Conservation (phyloP, 768 basidiomycete genomes). For the Boletus sensibilis region DNA sequence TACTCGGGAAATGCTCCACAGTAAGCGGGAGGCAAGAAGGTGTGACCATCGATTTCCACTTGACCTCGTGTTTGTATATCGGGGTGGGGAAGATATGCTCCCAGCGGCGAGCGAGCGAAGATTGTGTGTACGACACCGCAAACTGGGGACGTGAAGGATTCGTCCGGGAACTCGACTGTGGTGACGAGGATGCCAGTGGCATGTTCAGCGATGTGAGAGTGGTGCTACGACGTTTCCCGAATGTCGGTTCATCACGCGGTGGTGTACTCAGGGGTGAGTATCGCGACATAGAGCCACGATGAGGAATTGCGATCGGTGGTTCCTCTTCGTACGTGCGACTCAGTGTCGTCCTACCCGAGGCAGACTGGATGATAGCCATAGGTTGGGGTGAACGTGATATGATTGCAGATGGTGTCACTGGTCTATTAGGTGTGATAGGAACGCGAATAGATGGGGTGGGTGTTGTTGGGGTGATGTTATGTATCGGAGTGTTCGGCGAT, state of each 20-base stretch:
- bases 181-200: conserved; percentile 49
- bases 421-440: conserved; percentile 30
- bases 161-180: conserved; percentile 38
- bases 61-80: conserved; percentile 78
- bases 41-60: conserved; percentile 86
- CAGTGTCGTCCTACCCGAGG: conserved; percentile 44
- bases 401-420: conserved; percentile 32
- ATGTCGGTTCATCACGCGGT: conserved; percentile 61
- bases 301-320: conserved; percentile 36
- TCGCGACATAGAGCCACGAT: conserved; percentile 48
- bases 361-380: conserved; percentile 39
- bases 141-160: conserved; percentile 70
- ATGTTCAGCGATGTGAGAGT: conserved; percentile 38
- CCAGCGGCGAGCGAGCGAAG: conserved; percentile 84
- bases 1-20: conserved; percentile 82
- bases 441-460: conserved; percentile 29
- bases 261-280: conserved; percentile 69
- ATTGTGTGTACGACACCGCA: conserved; percentile 58
- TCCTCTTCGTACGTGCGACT: conserved; percentile 64
- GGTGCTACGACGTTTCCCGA: conserved; percentile 54
- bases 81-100: conserved; percentile 79
- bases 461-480: conserved; percentile 29
- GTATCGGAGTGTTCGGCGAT: conserved; percentile 51
- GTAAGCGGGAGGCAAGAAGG: conserved; percentile 90
- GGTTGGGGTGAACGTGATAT: conserved; percentile 42